Evolutionary conservation across 177 flowering plant species (phyloP).

Genomic region (Vitis hybrid): DNA sequence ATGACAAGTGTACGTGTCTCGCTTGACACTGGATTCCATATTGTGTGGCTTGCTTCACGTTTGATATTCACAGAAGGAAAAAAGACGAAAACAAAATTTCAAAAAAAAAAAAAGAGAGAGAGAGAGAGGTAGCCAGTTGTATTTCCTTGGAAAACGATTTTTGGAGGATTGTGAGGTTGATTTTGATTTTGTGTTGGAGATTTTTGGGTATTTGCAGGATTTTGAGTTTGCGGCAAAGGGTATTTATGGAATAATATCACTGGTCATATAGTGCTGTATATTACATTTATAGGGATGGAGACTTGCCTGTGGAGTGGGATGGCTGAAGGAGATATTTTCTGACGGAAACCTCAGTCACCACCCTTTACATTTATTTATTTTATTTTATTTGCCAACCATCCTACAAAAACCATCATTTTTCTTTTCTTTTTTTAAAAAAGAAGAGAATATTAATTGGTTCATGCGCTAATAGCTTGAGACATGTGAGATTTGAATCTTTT

Average conservation of each 20-base stretch:
- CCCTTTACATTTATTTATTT: not conserved
- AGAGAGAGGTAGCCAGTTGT: not conserved
- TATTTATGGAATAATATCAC: not conserved
- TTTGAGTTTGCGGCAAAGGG: not conserved
- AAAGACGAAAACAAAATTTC: not conserved
- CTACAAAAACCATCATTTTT: too few relatives aligned
- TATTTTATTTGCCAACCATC: too few relatives aligned
- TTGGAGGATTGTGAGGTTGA: slow-evolving; percentile 30
- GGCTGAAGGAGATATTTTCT: not conserved
- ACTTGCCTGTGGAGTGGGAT: not conserved
- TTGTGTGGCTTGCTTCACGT: slow-evolving; percentile 34
- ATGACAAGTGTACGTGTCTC: slow-evolving; percentile 46
- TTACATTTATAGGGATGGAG: not conserved
- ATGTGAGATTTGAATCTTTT: too few relatives aligned
- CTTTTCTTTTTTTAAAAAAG: not conserved
- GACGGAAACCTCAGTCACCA: not conserved
- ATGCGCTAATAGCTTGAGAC: not conserved
- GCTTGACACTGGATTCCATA: slow-evolving; percentile 11
- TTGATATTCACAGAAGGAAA: not conserved
- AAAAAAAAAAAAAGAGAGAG: not conserved
- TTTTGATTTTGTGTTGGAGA: slow-evolving; percentile 17
- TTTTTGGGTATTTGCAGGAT: not conserved
- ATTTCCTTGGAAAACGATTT: not conserved
- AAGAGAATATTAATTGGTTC: too few relatives aligned
- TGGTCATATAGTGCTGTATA: not conserved